A percentile compares a stretch with the other conserved stretches of the same genome.
phyloP scores from a whole-genome alignment of 2,329 filamentous ascomycete genomes.

The Fusarium sp. region DNA sequence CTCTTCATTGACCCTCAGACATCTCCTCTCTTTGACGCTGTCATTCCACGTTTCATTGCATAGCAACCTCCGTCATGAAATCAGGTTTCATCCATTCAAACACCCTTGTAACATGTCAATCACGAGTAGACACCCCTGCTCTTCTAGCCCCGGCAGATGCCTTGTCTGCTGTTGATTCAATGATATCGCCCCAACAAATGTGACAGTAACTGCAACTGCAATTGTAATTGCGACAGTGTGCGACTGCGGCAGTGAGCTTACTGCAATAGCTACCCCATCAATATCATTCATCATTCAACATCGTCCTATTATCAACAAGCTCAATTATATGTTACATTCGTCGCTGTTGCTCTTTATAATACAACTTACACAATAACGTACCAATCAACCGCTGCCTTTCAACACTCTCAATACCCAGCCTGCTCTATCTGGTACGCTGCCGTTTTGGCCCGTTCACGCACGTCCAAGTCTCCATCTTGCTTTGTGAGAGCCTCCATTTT shows the following conservation, averaged over 20 bases:
- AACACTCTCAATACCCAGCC: constrained; percentile 42
- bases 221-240: constrained; percentile 2
- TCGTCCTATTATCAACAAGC: constrained; percentile 1
- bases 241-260: constrained; percentile 11
- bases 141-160: constrained; percentile 34
- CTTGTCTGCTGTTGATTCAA: constrained; percentile 31
- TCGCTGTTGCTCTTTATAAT: constrained; percentile 12
- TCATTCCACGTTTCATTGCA: constrained; percentile 37
- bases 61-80: constrained; percentile 26
- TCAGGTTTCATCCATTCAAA: constrained; percentile 6
- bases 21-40: constrained; percentile 18
- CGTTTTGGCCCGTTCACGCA: constrained; percentile 85
- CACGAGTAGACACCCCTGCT: constrained; percentile 26
- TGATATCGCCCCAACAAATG: constrained; percentile 28
- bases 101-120: constrained; percentile 23
- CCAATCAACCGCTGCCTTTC: constrained; percentile 9
- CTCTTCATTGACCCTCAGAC: constrained; percentile 15
- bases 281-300: constrained; percentile 15
- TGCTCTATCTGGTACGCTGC: constrained; percentile 79
- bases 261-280: not conserved
- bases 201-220: constrained; percentile 4
- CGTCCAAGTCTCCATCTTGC: constrained; percentile 81
- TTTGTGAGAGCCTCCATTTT: constrained; percentile 72
- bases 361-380: constrained; percentile 9
- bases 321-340: constrained; percentile 8